Conservation (phyloP, 306 rosid genomes). For the Cucurbita ficifolia region DNA sequence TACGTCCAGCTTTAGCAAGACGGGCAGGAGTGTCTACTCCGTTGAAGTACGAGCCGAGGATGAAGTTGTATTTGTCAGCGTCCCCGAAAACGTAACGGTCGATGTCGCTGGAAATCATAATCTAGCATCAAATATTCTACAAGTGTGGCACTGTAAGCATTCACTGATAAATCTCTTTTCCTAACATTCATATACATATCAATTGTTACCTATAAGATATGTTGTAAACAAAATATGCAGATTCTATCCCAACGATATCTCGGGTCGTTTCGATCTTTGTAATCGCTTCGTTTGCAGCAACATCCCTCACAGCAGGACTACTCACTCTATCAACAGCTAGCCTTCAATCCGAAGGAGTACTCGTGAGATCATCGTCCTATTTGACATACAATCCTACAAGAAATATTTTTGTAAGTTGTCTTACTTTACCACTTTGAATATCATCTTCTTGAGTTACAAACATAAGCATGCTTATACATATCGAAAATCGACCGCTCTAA, state of each 20-base stretch:
- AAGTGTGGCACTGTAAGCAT: constrained; percentile 82
- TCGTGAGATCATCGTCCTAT: constrained; percentile 32
- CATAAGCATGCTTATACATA: not conserved
- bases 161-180: not conserved
- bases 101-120: constrained; percentile 86
- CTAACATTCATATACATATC: not conserved
- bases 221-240: constrained; percentile 27
- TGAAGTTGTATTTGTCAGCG: constrained; percentile 31
- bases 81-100: constrained; percentile 56
- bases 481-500: not conserved
- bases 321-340: constrained; percentile 73
- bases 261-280: constrained; percentile 37
- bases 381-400: constrained; percentile 57
- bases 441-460: not conserved
- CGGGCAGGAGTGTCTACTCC: constrained; percentile 33
- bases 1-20: constrained; percentile 38
- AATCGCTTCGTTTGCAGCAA: constrained; percentile 45
- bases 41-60: constrained; percentile 45
- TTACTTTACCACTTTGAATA: not conserved
- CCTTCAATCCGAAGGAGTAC: constrained; percentile 49
- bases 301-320: constrained; percentile 54
- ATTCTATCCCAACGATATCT: constrained; percentile 44
- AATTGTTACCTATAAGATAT: not conserved
- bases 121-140: constrained; percentile 74
- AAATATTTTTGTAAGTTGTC: constrained; percentile 51